Evolutionary conservation across 768 basidiomycete species (phyloP), one percentile per base, ranked within the genome.

Genomic region (Lyophyllum atratum): DNA sequence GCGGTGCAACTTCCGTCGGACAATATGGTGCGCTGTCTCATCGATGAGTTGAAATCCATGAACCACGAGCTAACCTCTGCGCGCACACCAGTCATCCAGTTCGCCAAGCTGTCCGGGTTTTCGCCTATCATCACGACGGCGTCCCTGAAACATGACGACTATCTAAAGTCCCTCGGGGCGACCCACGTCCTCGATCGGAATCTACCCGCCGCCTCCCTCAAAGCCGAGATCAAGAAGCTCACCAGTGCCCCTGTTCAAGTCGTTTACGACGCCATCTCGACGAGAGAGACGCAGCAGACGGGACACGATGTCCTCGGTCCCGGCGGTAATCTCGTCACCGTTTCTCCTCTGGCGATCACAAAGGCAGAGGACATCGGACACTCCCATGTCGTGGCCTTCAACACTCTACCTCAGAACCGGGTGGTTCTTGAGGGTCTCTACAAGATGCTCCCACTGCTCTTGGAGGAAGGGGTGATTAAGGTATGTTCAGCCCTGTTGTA

Each of bases 71-170:
- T n/a, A n/a, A n/a, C n/a, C n/a, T n/a, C n/a, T n/a, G n/a, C n/a
- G n/a, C n/a, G n/a, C n/a, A n/a, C n/a, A 31, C 29, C 34, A 63
- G 62, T 55, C 2, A 58, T 63, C 17, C 76, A 77, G 56, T 65
- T 77, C 14, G 75, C 74, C 10, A 66, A 58, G 34, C 45, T 73
- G 44, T 73, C 75, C 2, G 76, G 75, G 8, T 77, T 76, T 63
- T 64, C 67, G 19, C 72, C 69, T 8, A 73, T 78, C 51, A 73
- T 78, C 21, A 55, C 70, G 29, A 74, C 67, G 3, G 66, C 74
- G 1, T 73, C 69, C 25, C 58, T 42, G 6, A 52, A 59, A 10
- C 67, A 73, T 25, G 53, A 62, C 48, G 45, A 55, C 2, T 52
- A 59, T 17, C 68, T 78, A 31, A 69, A 70, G 56, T 68, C 66